These are phyloP conservation scores for Albatrellus ellisii DNA, from an alignment of 768 basidiomycete genomes.

Conservation along the genomic window DNA sequence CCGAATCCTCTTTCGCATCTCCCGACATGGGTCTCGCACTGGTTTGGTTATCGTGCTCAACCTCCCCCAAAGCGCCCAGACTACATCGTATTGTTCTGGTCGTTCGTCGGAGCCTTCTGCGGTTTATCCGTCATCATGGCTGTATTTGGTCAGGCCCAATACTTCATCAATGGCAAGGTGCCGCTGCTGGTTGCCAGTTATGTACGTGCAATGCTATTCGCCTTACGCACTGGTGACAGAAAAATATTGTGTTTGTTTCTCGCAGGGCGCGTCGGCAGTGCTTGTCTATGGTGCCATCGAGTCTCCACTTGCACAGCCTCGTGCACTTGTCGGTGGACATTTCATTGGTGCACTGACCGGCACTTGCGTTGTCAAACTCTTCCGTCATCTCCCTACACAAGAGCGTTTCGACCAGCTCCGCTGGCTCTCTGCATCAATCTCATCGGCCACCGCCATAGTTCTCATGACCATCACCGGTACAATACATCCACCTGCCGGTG, in stretches of 20 bases:
- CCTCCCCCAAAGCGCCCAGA: slow-evolving; percentile 21
- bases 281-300: slow-evolving; percentile 42
- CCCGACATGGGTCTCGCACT: neutral
- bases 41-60: slow-evolving; percentile 1
- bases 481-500: slow-evolving; percentile 44
- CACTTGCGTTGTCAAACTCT: slow-evolving; percentile 37
- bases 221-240: neutral
- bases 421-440: slow-evolving; percentile 37
- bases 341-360: slow-evolving; percentile 36
- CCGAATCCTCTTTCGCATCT: slow-evolving; percentile 1
- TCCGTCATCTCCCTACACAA: slow-evolving; percentile 31
- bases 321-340: slow-evolving; percentile 36
- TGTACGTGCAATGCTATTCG: slow-evolving; percentile 19
- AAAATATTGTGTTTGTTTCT: too few relatives aligned
- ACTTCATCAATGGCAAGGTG: slow-evolving; percentile 32
- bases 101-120: slow-evolving; percentile 38
- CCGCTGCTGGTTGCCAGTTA: slow-evolving; percentile 36
- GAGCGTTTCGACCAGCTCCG: slow-evolving; percentile 28
- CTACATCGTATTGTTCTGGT: slow-evolving; percentile 35
- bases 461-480: slow-evolving; percentile 40
- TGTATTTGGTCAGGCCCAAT: slow-evolving; percentile 32
- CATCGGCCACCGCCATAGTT: slow-evolving; percentile 23
- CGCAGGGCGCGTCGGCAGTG: slow-evolving; percentile 41
- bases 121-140: slow-evolving; percentile 37
- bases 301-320: slow-evolving; percentile 38